Conservation (phyloP, 805 yeast genomes). For the Candida coleopterorum region DNA sequence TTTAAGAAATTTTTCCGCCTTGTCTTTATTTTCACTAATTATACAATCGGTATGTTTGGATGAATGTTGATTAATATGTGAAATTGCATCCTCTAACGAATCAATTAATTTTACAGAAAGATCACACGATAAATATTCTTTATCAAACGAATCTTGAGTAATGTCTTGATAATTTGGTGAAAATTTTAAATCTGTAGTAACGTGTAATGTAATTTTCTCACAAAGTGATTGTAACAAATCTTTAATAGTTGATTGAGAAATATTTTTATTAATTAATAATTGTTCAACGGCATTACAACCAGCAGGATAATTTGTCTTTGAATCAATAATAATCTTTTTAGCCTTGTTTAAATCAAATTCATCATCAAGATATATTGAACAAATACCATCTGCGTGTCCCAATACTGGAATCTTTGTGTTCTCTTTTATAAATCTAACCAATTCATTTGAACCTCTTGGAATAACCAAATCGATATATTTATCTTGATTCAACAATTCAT, state of each 20-base stretch:
- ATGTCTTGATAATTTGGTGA: slow-evolving; percentile 40
- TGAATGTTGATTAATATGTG: slow-evolving; percentile 84
- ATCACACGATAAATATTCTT: slow-evolving; percentile 80
- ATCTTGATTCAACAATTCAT: slow-evolving; percentile 79
- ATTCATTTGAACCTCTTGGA: slow-evolving; percentile 95
- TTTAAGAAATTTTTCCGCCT: slow-evolving; percentile 73
- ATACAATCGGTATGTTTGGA: slow-evolving; percentile 96
- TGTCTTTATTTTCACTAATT: slow-evolving; percentile 65
- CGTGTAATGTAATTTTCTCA: slow-evolving; percentile 70
- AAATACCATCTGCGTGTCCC: slow-evolving; percentile 98
- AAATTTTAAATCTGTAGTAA: slow-evolving; percentile 47
- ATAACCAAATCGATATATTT: slow-evolving; percentile 89
- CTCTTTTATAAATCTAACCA: slow-evolving; percentile 80
- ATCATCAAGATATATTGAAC: slow-evolving; percentile 79
- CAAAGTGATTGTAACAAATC: slow-evolving; percentile 39
- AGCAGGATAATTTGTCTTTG: slow-evolving; percentile 96
- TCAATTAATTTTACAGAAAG: slow-evolving; percentile 66
- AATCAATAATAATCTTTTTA: slow-evolving; percentile 66
- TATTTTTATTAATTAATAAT: slow-evolving; percentile 53
- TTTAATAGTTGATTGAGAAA: slow-evolving; percentile 23
- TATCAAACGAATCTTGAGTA: slow-evolving; percentile 65
- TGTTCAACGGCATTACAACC: slow-evolving; percentile 99
- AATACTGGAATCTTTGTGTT: slow-evolving; percentile 92
- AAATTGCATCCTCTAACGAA: slow-evolving; percentile 66
- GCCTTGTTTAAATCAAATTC: slow-evolving; percentile 79